These are phyloP conservation scores for Phellopilus nigrolimitatus DNA, from an alignment of 1,284 basidiomycete species.

Conservation along the genomic window DNA sequence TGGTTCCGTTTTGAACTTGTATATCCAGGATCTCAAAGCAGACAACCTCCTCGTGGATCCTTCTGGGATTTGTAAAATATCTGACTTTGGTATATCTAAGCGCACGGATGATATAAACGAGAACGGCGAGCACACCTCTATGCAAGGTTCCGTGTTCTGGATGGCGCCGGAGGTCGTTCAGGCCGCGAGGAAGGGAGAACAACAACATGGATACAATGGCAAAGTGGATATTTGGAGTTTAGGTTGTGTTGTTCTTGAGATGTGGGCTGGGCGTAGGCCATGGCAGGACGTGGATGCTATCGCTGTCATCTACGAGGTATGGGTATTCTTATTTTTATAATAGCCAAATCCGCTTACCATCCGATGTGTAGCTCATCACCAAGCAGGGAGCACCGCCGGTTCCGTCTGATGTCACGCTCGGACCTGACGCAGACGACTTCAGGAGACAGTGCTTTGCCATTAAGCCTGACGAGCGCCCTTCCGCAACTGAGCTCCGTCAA, in stretches of 20 bases:
- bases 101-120: slow-evolving; percentile 83
- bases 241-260: slow-evolving; percentile 95
- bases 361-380: slow-evolving; percentile 61
- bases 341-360: slow-evolving; percentile 4
- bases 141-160: slow-evolving; percentile 99
- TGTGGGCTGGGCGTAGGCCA: slow-evolving; percentile 94
- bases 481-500: slow-evolving; percentile 73
- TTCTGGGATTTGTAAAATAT: slow-evolving; percentile 94
- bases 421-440: slow-evolving; percentile 80
- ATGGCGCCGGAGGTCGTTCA: slow-evolving; percentile 98
- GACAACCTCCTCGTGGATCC: slow-evolving; percentile 98
- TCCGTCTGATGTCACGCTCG: slow-evolving; percentile 76
- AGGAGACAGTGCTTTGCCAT: slow-evolving; percentile 87
- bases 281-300: slow-evolving; percentile 90
- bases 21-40: slow-evolving; percentile 83
- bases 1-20: slow-evolving; percentile 7
- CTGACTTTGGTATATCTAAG: slow-evolving; percentile 97
- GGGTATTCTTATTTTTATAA: slow-evolving; percentile 2
- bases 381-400: slow-evolving; percentile 85
- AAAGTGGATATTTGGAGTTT: slow-evolving; percentile 99
- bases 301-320: slow-evolving; percentile 90
- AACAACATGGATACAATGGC: slow-evolving; percentile 70
- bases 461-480: slow-evolving; percentile 84
- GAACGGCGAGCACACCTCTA: slow-evolving; percentile 76
- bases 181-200: slow-evolving; percentile 59